Evolutionary conservation across 305 asterid genomes (phyloP), one percentile per base, ranked within the genome.

Genomic region (Salvia sclarea): DNA sequence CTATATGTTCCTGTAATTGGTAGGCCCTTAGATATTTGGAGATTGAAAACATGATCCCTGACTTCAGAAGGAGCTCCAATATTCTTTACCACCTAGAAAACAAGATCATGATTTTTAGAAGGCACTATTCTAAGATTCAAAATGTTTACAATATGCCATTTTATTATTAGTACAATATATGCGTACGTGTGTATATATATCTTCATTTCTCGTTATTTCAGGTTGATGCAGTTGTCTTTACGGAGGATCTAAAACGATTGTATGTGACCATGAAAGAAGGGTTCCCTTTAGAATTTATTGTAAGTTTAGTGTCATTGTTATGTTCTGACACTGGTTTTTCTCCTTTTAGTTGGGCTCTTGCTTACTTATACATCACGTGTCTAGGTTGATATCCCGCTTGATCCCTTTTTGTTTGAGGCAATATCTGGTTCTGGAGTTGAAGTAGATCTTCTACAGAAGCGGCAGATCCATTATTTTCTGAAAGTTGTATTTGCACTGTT

Each of bases 191-290:
- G 7, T 10, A 8, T 10, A 8, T 35, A 66, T 6, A 11, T 47
- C 12, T 50, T 22, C 12, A 6, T 57, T 57, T 56, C 4, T 49
- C n/a, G 16, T 58, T 68, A 76, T 68, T 73, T 31, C 90, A 94
- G 99, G 96, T 95, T 80, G 94, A 79, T 76, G 96, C 98, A 48
- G 83, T 91, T 81, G 99, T 95, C 61, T 88, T 95, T 75, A 89
- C 99, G 2, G 99, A 95, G 85, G 99, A 95, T 78, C 85, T 95
- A 80, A 95, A 95, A 83, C 88, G 95, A 70, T 68, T 95, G 82
- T 95, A 85, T 58, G 83, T 88, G 72, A 91, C 96, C 80, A 91
- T 95, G 99, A 91, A 89, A 70, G 99, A 95, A 89, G 99, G 99
- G 25, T 95, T 95, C 79, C 99, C 99, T 12, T 78, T 91, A 63